Evolutionary conservation across 257 asterid genomes (phyloP).

Genomic region (Ligustrum vulgare): DNA sequence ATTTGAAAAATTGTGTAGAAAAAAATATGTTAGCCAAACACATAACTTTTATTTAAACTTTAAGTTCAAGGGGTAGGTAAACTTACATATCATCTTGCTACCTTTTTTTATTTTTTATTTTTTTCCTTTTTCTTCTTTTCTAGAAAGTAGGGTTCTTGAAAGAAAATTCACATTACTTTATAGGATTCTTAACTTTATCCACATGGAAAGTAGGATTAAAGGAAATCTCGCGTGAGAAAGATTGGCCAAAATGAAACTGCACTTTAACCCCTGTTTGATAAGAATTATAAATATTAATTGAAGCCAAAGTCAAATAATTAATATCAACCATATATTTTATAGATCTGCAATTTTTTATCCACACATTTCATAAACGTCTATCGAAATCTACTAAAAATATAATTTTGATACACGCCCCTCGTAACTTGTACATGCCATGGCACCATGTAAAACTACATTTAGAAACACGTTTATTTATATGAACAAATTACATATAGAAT

Average conservation of each 20-base stretch:
- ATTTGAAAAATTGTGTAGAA: too few relatives aligned
- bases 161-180: background rate
- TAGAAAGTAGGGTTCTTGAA: constrained; percentile 14
- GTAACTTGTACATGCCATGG: background rate
- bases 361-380: too few relatives aligned
- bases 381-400: too few relatives aligned
- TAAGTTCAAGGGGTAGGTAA: background rate
- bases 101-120: too few relatives aligned
- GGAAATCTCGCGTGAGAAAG: background rate
- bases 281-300: too few relatives aligned
- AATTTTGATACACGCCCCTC: too few relatives aligned
- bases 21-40: too few relatives aligned
- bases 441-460: background rate
- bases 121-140: background rate
- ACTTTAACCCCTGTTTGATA: too few relatives aligned
- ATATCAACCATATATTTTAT: too few relatives aligned
- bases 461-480: background rate
- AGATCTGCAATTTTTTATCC: too few relatives aligned
- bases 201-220: background rate
- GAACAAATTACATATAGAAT: background rate
- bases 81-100: constrained; percentile 21
- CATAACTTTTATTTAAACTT: background rate
- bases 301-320: too few relatives aligned
- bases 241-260: too few relatives aligned
- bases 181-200: background rate